These are phyloP conservation scores for Musa beccarii DNA, from an alignment of 176 grass and related monocot genomes.

Conservation along the genomic window DNA sequence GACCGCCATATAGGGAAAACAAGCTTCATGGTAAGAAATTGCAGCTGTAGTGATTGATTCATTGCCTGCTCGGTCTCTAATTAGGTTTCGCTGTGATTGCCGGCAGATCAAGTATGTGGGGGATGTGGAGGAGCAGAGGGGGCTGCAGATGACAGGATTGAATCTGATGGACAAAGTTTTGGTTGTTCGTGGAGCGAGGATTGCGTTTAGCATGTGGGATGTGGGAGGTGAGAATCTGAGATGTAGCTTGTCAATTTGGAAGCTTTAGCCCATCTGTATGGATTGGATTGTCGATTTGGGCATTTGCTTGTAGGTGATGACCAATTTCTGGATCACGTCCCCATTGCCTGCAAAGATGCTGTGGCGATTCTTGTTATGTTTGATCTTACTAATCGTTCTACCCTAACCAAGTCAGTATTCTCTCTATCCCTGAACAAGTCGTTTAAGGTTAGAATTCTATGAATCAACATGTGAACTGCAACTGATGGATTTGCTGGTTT, in stretches of 20 bases:
- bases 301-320: constrained; percentile 48
- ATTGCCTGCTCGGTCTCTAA: not conserved
- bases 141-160: constrained; percentile 74
- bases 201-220: constrained; percentile 89
- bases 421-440: not conserved
- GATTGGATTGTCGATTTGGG: not conserved
- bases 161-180: constrained; percentile 97
- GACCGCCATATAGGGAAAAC: constrained; percentile 91
- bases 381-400: constrained; percentile 91
- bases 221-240: constrained; percentile 46
- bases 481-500: constrained; percentile 14
- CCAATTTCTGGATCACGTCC: constrained; percentile 53
- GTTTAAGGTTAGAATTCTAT: not conserved
- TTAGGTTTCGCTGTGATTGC: not conserved
- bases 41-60: no score
- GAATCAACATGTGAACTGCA: not conserved
- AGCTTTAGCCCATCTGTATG: no score
- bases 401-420: constrained; percentile 69
- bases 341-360: constrained; percentile 92
- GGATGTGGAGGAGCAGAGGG: constrained; percentile 57
- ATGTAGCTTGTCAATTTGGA: no score
- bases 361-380: constrained; percentile 95
- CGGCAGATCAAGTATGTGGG: constrained; percentile 83
- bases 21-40: constrained; percentile 85
- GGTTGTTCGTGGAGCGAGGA: constrained; percentile 51